Conservation (phyloP, 179 eudicot genomes). For the Beta corolliflora region DNA sequence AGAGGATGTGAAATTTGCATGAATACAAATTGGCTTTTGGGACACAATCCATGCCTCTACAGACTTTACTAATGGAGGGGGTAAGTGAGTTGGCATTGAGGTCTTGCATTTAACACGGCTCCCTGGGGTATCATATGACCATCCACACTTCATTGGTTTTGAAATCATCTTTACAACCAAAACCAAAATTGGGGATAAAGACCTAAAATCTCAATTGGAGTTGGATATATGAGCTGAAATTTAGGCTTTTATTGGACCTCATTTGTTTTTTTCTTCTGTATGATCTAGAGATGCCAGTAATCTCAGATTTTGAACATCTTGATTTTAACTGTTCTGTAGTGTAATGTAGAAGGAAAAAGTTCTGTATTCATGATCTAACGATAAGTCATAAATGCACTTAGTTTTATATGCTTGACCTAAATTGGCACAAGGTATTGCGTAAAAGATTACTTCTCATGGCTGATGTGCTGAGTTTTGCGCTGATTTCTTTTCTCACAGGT, state of each 20-base stretch:
- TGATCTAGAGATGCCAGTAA: not conserved
- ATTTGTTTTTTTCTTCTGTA: not conserved
- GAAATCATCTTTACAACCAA: not conserved
- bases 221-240: not conserved
- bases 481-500: slow-evolving; percentile 40
- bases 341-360: not conserved
- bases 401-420: not conserved
- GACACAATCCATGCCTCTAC: not conserved
- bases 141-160: not conserved
- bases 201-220: not conserved
- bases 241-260: not conserved
- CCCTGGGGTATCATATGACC: not conserved
- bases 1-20: not conserved
- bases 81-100: not conserved
- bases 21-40: not conserved
- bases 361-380: not conserved
- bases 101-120: not conserved
- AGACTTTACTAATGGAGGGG: not conserved
- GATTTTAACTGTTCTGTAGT: not conserved
- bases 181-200: not conserved
- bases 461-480: not conserved
- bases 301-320: too few species aligned
- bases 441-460: not conserved
- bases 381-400: not conserved
- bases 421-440: not conserved